Evolutionary conservation across 73 alveolate species (phyloP), one percentile per base, ranked within the genome.

Genomic region (Symbiodinium pilosum): DNA sequence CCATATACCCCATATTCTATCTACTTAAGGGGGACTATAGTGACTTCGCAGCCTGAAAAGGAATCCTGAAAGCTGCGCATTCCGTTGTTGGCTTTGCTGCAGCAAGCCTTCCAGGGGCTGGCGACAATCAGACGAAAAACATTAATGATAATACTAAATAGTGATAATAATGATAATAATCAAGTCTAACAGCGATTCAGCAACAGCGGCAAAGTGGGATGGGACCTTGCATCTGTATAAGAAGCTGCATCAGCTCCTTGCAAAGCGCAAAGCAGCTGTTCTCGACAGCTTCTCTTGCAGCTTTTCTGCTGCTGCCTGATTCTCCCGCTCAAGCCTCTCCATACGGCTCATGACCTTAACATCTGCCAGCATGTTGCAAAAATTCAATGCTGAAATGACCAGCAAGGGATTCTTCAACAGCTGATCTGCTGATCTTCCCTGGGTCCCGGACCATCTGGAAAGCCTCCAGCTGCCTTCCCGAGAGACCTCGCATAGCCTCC

Each of bases 201-300:
- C n/a, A n/a, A n/a, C n/a, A n/a, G n/a, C n/a, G n/a, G n/a, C n/a
- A n/a, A n/a, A n/a, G n/a, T 0, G 43, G 85, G 11, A 43, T 4
- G 41, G 1, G 32, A 34, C 85, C 87, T 69, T 91, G 96, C 96
- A 91, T 91, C 52, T 91, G 96, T 16, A 91, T n/a, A 52, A 91
- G 51, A 20, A 91, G 77, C 96, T 91, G 96, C 87, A 91, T 91
- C 14, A 91, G 77, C 75, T 91, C 96, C 85, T n/a, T 73, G 85
- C 44, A 32, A 8, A 28, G 34, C 73, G 34, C 20, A 30, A 54
- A 24, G 34, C 34, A 30, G 73, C 73, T 1, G n/a, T n/a, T n/a
- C n/a, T n/a, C n/a, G n/a, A n/a, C n/a, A n/a, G n/a, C n/a, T n/a
- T n/a, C n/a, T n/a, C n/a, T 54, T 9, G 43, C n/a, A 0, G 32